phyloP scores from a whole-genome alignment of 345 rosid genomes.

The Lepidium aucheri region DNA sequence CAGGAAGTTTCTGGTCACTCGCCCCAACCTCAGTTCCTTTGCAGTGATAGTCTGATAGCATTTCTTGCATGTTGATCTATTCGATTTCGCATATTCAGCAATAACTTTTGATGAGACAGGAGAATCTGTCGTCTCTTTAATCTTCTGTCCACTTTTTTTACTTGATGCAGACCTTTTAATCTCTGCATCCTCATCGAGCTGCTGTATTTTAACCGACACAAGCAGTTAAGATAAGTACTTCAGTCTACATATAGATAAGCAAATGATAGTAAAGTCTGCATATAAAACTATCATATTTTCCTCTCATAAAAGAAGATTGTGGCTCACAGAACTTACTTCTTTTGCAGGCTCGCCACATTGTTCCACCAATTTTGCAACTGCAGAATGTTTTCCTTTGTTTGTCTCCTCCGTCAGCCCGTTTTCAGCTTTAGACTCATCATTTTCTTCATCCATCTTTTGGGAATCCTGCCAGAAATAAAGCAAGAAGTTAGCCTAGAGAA shows the following conservation, averaged over 20 bases:
- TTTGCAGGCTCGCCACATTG: conserved; percentile 15
- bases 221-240: background rate
- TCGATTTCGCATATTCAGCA: conserved; percentile 85
- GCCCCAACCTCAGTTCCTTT: conserved; percentile 53
- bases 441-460: conserved; percentile 26
- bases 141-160: conserved; percentile 1
- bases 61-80: conserved; percentile 69
- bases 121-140: background rate
- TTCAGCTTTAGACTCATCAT: conserved; percentile 8
- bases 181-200: background rate
- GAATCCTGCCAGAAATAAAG: conserved; percentile 1
- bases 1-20: conserved; percentile 47
- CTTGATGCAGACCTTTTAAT: background rate
- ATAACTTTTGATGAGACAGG: conserved; percentile 24
- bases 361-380: background rate
- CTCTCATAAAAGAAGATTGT: background rate
- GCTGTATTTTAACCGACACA: background rate
- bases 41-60: conserved; percentile 53
- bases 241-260: background rate
- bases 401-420: background rate
- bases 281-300: background rate
- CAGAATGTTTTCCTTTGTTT: conserved; percentile 9
- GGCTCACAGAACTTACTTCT: conserved; percentile 8
- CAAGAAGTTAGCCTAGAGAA: background rate
- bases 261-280: background rate